Evolutionary conservation across 768 basidiomycete genomes (phyloP), one percentile per base, ranked within the genome.

Genomic region (Galerina marginata): DNA sequence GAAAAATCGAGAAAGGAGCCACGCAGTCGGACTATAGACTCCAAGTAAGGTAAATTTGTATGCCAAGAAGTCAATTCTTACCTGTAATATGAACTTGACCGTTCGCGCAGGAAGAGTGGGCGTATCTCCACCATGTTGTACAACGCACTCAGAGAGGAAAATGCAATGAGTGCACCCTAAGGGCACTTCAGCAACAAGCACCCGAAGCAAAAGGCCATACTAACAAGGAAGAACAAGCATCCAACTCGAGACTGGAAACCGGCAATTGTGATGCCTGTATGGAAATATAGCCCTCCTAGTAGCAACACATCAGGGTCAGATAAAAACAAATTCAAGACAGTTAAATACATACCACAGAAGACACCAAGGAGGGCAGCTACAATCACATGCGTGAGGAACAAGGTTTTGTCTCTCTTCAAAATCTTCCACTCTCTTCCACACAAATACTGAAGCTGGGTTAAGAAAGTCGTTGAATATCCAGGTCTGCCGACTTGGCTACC

Each of bases 221-320:
- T 37, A 64, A 92, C 92, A 67, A 97, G 72, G 86, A 99, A 99
- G 82, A 99, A 97, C 43, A 99, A 74, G 65, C 91, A 93, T 33
- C 96, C 96, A n/a, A 99, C 84, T 33, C 96, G 84, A 39, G 90
- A 91, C 71, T 97, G 95, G 81, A 97, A 97, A 1, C 95, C 95
- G 25, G 95, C 92, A 62, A 97, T 96, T 4, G 86, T 90, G 16
- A 84, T 76, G 38, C 82, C 85, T 0, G 93, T 95, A 29, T 95
- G 72, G 75, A 81, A 98, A 71, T 96, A 97, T 57, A 96, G 73
- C 0, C 96, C 95, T 58, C 94, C 92, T 90, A 57, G 11, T 9
- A 46, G 12, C 3, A 20, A 20, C 20, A 60, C 26, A 52, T 33
- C 37, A 56, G 40, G 12, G 14, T 39, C 29, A 52, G 11, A 9